These are phyloP conservation scores for Glomus cerebriforme DNA, from an alignment of 192 early-diverging fungal species.

Conservation along the genomic window DNA sequence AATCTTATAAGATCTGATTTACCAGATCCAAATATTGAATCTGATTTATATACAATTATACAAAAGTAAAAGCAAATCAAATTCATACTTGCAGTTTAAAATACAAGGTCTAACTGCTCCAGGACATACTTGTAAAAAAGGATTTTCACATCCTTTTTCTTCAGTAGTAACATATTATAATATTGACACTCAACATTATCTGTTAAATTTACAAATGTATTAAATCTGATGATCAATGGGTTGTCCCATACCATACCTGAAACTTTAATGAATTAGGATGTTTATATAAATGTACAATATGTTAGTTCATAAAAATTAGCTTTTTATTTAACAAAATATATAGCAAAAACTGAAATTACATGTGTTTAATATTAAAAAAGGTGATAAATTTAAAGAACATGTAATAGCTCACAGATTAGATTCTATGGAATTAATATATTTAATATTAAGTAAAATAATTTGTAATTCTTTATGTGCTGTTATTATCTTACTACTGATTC, in stretches of 20 bases:
- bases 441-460: background rate
- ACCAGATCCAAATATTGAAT: background rate
- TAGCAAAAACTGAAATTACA: background rate
- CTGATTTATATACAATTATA: constrained; percentile 10
- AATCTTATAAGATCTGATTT: background rate
- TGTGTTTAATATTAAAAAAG: background rate
- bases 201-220: background rate
- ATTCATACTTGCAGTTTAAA: background rate
- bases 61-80: background rate
- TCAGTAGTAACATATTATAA: too few relatives aligned
- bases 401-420: background rate
- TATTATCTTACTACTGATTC: background rate
- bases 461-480: background rate
- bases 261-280: background rate
- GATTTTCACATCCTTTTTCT: background rate
- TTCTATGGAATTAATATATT: background rate
- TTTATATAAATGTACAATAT: constrained; percentile 4
- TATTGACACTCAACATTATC: too few relatives aligned
- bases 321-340: background rate
- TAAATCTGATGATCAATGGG: background rate
- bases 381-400: background rate
- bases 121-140: background rate
- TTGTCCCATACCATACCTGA: background rate
- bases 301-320: background rate
- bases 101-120: background rate